Percentiles rank a stretch among this genome's conserved stretches.
phyloP scores from a whole-genome alignment of 78 protist genomes.

The slime mould (Dictyostelium discoideum) region dicty_2.7 NC_007090.3:4951001-4951500 shows the following conservation, averaged over 20 bases:
- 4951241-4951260: neutral
- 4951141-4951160: neutral
- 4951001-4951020: constrained; percentile 49
- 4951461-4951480: constrained; percentile 47
- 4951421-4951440: constrained; percentile 2
- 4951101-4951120: constrained; percentile 71
- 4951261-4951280: neutral
- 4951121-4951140: constrained; percentile 40
- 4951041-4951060: constrained; percentile 38
- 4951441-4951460: neutral
- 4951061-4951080: constrained; percentile 55
- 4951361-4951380: neutral
- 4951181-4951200: neutral
- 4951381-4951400: constrained; percentile 79
- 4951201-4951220: neutral
- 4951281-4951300: neutral
- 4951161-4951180: neutral
- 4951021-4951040: constrained; percentile 37
- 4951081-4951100: constrained; percentile 82
- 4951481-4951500: constrained; percentile 77
- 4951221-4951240: neutral
- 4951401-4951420: constrained; percentile 30
- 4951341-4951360: neutral
- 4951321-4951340: neutral
- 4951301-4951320: neutral